Base-by-base conservation (phyloP, 2,329 filamentous ascomycete genomes). In the Exophiala sp. region DNA sequence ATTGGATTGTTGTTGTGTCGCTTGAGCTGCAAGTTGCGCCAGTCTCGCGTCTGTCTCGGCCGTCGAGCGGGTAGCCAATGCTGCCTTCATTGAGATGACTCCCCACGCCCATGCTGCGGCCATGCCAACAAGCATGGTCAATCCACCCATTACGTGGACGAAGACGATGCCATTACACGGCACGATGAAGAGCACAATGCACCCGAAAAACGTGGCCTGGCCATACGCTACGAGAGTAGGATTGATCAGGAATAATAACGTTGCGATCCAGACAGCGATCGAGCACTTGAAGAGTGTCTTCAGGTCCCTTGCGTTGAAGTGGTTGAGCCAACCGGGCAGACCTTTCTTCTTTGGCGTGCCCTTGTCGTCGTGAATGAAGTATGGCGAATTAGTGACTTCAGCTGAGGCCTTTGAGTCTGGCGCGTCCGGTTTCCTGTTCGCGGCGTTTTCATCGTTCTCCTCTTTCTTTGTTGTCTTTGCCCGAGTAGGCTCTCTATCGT, bases 31-130 rank as follows among this genome's bases (percentile, higher is more conserved):
- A 20, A 79, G 61, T 0, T 66, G 62, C 6, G 63, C 62, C 3
- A 73, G 52, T 43, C 55, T 61, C 1, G 68, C 66, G 44, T 71
- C 66, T 0, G 71, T 74, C 6, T 73, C 71, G 0, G 68, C 62
- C 3, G 65, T 66, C 2, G 76, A 68, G 11, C 77, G 66, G 2
- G 71, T 70, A 1, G 75, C 73, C 7, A 71, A 55, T 2, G 76
- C 77, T 2, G 75, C 76, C 54, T 77, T 76, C 75, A 77, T 78
- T 0, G 70, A 66, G 42, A 78, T 65, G 2, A 77, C 65, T 3
- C 77, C 77, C 77, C 77, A 80, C 4, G 68, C 75, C 76, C 77
- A 79, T 3, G 71, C 76, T 0, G 77, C 60, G 32, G 68, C 72
- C 62, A 78, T 75, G 14, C 77, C 77, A 1, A 78, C 10, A 3